Evolutionary conservation across 2,329 filamentous ascomycete species (phyloP), one percentile per base, ranked within the genome.

Genomic region (Aureobasidium sp.): DNA sequence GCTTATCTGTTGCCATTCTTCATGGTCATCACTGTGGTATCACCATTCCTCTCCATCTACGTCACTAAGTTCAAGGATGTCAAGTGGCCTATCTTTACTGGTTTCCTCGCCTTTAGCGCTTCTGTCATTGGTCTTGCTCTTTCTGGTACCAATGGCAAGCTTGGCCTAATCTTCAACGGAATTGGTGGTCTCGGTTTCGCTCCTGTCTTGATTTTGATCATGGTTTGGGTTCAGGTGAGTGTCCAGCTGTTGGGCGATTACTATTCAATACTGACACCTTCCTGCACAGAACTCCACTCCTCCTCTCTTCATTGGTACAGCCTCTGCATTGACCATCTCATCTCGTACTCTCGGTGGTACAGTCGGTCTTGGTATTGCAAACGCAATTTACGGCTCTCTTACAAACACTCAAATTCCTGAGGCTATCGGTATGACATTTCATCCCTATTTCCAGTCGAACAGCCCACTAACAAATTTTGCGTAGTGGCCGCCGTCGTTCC

Each of bases 321-420:
- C 49, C 14, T 52, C 49, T 16, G 49, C 49, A n/a, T 38, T 42
- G 14, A 52, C 49, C 17, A 52, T 42, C n/a, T 52, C 49, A 11
- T 34, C 49, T 22, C 32, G 45, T 5, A 49, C 45, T 4, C 45
- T 49, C 5, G 45, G 45, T 22, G 45, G 45, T 39, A 49, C 45
- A 4, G 45, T 49, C 34, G 45, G 45, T 25, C 24, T 49, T 14
- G 45, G 45, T n/a, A 49, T 49, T n/a, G 45, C 45, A 21, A 49
- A 49, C 12, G 45, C 45, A 11, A 49, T 49, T 16, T 49, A 49
- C 17, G 45, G 45, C 3, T 38, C 45, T n/a, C 45, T 49, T 11
- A 49, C 45, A 29, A 39, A 49, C 32, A 38, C 32, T 21, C 45
- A 49, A n/a, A 49, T 49, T 16, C 45, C 45, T 10, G 34, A 49